These are phyloP conservation scores for Citrus reticulata DNA, from an alignment of 345 rosid genomes.

Conservation along the genomic window DNA sequence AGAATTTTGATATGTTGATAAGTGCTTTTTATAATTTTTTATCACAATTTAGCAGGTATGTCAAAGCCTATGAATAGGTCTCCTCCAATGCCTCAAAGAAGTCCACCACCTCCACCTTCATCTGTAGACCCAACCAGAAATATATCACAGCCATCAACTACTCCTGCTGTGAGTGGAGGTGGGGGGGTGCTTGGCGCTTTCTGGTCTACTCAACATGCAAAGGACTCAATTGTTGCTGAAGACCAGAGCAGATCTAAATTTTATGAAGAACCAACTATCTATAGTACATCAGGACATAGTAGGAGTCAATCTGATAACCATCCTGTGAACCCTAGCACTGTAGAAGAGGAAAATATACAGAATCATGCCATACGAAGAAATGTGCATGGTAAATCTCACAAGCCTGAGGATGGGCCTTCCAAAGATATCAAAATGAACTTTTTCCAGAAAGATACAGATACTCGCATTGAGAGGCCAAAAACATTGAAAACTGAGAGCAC, in stretches of 20 bases:
- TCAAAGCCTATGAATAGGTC: conserved; percentile 49
- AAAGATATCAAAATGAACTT: conserved; percentile 51
- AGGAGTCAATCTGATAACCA: conserved; percentile 38
- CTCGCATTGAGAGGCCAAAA: conserved; percentile 39
- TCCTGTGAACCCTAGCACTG: conserved; percentile 38
- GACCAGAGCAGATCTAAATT: conserved; percentile 49
- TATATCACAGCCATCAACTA: conserved; percentile 17
- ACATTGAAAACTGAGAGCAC: conserved; percentile 38
- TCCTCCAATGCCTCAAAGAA: conserved; percentile 73
- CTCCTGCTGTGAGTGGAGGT: conserved; percentile 42
- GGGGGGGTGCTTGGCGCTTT: conserved; percentile 83
- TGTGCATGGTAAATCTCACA: conserved; percentile 27
- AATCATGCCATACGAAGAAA: conserved; percentile 31
- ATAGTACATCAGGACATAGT: conserved; percentile 39
- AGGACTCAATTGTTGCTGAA: conserved; percentile 46
- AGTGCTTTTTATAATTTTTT: neutral
- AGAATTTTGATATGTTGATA: neutral
- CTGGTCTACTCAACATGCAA: conserved; percentile 88
- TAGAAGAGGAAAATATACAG: conserved; percentile 44
- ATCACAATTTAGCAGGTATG: conserved; percentile 40
- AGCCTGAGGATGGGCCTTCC: conserved; percentile 34
- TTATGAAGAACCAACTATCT: conserved; percentile 57
- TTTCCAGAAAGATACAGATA: conserved; percentile 37
- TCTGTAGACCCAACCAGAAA: conserved; percentile 28
- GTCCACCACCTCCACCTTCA: conserved; percentile 73